A percentile compares a stretch with the other conserved stretches of the same genome.
phyloP scores from a whole-genome alignment of 352 stramenopile species.

The Sclerospora graminicola region DNA sequence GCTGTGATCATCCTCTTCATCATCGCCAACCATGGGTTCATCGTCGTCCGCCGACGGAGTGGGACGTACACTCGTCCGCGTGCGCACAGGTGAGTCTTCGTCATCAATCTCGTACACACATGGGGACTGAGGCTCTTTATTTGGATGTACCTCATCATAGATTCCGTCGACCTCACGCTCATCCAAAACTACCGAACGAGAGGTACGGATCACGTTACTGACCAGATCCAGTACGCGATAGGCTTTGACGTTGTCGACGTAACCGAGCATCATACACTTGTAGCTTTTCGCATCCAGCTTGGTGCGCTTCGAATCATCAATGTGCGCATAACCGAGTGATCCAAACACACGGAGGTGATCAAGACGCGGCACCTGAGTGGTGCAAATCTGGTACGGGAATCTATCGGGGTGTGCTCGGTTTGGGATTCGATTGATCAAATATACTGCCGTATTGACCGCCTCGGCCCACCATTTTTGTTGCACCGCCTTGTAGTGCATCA shows the following conservation, averaged over 20 bases:
- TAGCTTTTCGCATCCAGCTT: conserved; percentile 18
- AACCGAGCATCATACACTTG: conserved; percentile 14
- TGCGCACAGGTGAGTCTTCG: neutral
- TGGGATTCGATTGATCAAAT: no score
- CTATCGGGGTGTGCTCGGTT: no score
- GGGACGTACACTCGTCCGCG: neutral
- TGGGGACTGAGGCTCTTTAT: neutral
- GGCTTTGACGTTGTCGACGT: conserved; percentile 9
- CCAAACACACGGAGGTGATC: conserved; percentile 18
- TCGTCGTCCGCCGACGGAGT: neutral
- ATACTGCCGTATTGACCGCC: no score
- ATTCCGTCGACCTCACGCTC: neutral
- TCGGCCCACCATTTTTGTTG: no score
- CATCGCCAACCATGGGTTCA: neutral
- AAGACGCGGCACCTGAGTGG: conserved; percentile 3
- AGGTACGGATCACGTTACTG: conserved; percentile 4
- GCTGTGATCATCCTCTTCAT: neutral
- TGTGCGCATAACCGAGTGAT: conserved; percentile 13
- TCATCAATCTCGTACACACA: neutral
- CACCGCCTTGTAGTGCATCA: no score
- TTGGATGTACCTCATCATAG: neutral
- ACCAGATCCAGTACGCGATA: conserved; percentile 14
- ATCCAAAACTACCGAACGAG: conserved; percentile 3
- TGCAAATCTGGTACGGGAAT: conserved; percentile 15
- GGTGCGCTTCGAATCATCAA: conserved; percentile 14